Conservation (phyloP, 306 rosid species). For the Luffa acutangula region DNA sequence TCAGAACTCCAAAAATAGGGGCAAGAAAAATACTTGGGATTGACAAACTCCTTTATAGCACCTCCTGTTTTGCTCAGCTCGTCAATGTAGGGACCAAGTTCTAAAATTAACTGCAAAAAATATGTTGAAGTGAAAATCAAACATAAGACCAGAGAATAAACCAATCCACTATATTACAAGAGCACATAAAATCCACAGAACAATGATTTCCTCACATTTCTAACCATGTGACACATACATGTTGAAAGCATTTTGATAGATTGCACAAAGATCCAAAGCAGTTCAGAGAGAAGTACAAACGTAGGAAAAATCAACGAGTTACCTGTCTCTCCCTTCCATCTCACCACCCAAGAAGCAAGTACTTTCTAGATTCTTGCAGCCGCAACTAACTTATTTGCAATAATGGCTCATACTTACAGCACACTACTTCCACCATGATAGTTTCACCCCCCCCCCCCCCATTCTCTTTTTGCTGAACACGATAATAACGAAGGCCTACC, state of each 20-base stretch:
- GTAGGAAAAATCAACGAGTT: background rate
- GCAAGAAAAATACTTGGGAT: constrained; percentile 71
- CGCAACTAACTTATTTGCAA: background rate
- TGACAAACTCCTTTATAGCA: constrained; percentile 82
- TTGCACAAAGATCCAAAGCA: background rate
- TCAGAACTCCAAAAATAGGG: background rate
- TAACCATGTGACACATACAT: background rate
- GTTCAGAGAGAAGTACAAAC: background rate
- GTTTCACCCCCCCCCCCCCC: background rate
- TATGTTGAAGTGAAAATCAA: background rate
- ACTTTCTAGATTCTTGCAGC: background rate
- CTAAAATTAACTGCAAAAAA: constrained; percentile 71
- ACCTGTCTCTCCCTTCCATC: background rate
- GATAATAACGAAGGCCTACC: background rate
- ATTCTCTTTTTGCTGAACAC: background rate
- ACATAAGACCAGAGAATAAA: background rate
- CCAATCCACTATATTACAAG: background rate
- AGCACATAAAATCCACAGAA: background rate
- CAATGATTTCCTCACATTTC: background rate
- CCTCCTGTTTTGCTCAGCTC: constrained; percentile 88
- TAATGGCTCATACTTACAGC: background rate
- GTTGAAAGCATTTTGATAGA: background rate
- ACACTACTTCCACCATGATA: background rate
- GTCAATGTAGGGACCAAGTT: constrained; percentile 77
- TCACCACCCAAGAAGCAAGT: background rate